These are phyloP conservation scores for Endothia cerciana DNA, from an alignment of 2,329 filamentous ascomycete genomes.

Conservation along the genomic window DNA sequence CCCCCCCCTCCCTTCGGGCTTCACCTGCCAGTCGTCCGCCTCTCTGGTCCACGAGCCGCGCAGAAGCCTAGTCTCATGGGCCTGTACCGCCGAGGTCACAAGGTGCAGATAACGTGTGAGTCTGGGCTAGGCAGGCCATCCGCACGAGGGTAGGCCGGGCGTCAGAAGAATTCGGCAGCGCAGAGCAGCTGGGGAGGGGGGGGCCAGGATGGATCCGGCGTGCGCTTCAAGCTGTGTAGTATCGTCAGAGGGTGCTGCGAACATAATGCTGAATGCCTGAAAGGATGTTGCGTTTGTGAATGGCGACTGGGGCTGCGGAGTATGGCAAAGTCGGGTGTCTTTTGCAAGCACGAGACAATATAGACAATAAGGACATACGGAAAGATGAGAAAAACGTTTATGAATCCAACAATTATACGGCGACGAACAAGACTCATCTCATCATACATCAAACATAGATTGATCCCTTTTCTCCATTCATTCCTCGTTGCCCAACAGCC, in stretches of 20 bases:
- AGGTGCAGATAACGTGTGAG: too few relatives aligned
- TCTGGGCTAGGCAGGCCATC: too few relatives aligned
- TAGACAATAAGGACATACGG: not conserved
- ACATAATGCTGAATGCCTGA: not conserved
- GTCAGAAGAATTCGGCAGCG: not conserved
- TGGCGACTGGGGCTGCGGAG: not conserved
- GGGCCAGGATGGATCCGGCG: not conserved
- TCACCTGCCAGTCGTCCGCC: too few relatives aligned
- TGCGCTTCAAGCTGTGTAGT: not conserved
- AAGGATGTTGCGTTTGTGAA: not conserved
- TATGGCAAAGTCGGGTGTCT: not conserved
- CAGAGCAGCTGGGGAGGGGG: not conserved
- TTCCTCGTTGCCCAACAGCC: conserved; percentile 12
- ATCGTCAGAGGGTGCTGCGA: not conserved
- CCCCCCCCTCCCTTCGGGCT: too few relatives aligned
- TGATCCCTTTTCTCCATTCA: conserved; percentile 7
- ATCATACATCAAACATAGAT: conserved; percentile 12
- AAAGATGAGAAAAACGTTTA: not conserved
- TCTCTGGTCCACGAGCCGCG: too few relatives aligned
- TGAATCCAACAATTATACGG: conserved; percentile 21
- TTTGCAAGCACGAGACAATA: not conserved
- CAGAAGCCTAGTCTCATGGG: too few relatives aligned
- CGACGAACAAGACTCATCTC: not conserved
- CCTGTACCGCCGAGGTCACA: too few relatives aligned
- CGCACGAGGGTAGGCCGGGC: not conserved